Percentiles rank a stretch among this genome's conserved stretches.
Conservation (phyloP, 257 asterid species). For the Ocimum tenuiflorum region DNA sequence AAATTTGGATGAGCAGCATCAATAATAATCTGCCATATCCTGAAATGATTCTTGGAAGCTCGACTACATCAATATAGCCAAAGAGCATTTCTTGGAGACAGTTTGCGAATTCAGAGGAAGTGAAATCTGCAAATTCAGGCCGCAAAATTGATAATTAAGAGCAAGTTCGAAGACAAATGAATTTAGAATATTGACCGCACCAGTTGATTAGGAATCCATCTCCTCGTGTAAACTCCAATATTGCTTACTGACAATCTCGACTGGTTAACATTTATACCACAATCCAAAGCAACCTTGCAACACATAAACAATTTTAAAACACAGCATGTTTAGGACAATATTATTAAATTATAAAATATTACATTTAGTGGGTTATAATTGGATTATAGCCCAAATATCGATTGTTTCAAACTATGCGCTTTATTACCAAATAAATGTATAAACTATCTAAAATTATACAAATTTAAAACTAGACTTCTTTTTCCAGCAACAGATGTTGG, state of each 20-base stretch:
- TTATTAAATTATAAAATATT: too few relatives aligned
- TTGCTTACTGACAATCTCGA: constrained; percentile 25
- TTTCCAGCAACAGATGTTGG: too few relatives aligned
- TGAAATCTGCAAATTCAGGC: constrained; percentile 40
- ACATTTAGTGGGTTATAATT: too few relatives aligned
- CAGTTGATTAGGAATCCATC: constrained; percentile 26
- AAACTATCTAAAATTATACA: too few relatives aligned
- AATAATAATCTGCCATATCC: too few relatives aligned
- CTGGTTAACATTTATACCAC: constrained; percentile 37
- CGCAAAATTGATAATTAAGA: background rate
- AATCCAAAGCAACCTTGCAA: constrained; percentile 53
- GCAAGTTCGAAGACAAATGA: background rate
- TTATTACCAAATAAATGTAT: too few relatives aligned
- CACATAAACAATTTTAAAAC: background rate
- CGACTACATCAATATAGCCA: constrained; percentile 37
- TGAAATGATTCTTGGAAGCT: background rate
- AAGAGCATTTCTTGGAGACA: constrained; percentile 51
- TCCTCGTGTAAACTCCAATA: constrained; percentile 24
- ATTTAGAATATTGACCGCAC: constrained; percentile 11
- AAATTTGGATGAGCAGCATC: too few relatives aligned
- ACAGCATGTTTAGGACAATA: background rate
- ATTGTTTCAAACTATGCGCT: too few relatives aligned
- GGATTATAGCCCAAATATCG: too few relatives aligned
- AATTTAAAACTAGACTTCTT: too few relatives aligned
- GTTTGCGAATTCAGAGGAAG: constrained; percentile 40